A percentile compares a stretch with the other conserved stretches of the same genome.
Evolutionary conservation across 352 stramenopile genomes (phyloP).

Genomic region (Phytophthora pluvialis): DNA sequence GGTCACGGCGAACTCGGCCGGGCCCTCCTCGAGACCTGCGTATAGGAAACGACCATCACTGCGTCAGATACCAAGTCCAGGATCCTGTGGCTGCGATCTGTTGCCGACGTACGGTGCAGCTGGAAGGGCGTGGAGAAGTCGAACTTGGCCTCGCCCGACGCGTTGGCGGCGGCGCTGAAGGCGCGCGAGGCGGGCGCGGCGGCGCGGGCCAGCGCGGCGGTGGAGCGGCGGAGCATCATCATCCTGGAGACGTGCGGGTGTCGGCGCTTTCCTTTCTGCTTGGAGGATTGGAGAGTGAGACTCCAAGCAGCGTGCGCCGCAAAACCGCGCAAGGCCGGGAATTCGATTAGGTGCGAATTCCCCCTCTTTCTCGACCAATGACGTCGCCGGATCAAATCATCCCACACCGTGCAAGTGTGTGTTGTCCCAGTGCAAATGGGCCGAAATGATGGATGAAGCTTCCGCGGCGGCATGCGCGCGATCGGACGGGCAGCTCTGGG

Average conservation of each 20-base stretch:
- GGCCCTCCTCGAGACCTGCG: constrained; percentile 74
- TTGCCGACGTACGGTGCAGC: constrained; percentile 68
- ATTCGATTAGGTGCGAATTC: constrained; percentile 34
- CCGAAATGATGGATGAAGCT: constrained; percentile 29
- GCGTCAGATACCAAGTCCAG: not conserved
- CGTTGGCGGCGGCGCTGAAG: constrained; percentile 65
- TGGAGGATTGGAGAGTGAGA: constrained; percentile 46
- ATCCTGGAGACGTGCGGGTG: constrained; percentile 9
- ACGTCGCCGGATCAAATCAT: constrained; percentile 40
- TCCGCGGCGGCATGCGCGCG: not conserved
- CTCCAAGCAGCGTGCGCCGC: constrained; percentile 25
- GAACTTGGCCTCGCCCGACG: constrained; percentile 71
- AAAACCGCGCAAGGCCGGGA: constrained; percentile 14
- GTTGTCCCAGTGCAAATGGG: constrained; percentile 6
- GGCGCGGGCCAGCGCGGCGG: constrained; percentile 46
- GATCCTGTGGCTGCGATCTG: not conserved
- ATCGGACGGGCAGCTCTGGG: too few relatives aligned
- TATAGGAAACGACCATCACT: constrained; percentile 20
- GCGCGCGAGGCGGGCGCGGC: constrained; percentile 44
- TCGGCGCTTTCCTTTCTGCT: constrained; percentile 45
- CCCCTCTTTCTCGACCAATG: constrained; percentile 20
- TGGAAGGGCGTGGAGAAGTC: constrained; percentile 76
- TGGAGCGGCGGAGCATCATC: constrained; percentile 76
- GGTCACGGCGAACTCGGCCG: constrained; percentile 65
- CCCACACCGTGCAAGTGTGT: constrained; percentile 11